Evolutionary conservation across 139 green algal species (phyloP).

Genomic region (Chlamydomonas eustigma): DNA sequence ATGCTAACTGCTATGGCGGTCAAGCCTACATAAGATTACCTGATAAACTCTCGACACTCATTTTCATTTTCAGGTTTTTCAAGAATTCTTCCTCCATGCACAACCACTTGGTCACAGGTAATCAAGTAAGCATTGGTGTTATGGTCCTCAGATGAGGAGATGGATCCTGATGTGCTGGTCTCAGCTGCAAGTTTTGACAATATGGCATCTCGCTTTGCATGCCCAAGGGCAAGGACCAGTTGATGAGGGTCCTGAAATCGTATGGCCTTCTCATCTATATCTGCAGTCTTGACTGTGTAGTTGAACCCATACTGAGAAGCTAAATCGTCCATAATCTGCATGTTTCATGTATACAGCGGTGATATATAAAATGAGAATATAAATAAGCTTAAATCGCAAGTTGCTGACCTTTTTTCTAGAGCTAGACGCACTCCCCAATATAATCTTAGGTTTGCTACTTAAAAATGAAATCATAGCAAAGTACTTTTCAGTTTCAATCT

Average conservation of each 20-base stretch:
- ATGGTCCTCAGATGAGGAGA: no score
- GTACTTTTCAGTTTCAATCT: no score
- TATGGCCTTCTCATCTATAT: conserved; percentile 83
- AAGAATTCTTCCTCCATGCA: conserved; percentile 61
- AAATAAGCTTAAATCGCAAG: no score
- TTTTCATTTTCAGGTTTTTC: conserved; percentile 69
- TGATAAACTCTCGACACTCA: conserved; percentile 39
- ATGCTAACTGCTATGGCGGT: no score
- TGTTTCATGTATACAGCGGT: no score
- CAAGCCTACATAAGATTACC: no score
- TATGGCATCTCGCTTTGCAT: conserved; percentile 72
- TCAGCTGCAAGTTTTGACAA: conserved; percentile 26
- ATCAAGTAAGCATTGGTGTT: no score
- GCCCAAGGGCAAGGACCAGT: conserved; percentile 63
- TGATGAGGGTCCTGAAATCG: conserved; percentile 42
- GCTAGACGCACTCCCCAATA: no score
- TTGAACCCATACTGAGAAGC: conserved; percentile 18
- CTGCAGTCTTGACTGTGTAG: conserved; percentile 56
- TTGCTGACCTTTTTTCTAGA: no score
- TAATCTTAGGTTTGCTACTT: no score
- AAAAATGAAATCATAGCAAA: no score
- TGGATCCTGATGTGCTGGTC: neutral
- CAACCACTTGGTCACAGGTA: conserved; percentile 67
- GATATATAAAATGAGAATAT: no score
- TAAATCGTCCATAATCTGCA: conserved; percentile 4